Evolutionary conservation across 371 early-diverging fungal species (phyloP), one percentile per base, ranked within the genome.

Genomic region (Mortierella sp.): DNA sequence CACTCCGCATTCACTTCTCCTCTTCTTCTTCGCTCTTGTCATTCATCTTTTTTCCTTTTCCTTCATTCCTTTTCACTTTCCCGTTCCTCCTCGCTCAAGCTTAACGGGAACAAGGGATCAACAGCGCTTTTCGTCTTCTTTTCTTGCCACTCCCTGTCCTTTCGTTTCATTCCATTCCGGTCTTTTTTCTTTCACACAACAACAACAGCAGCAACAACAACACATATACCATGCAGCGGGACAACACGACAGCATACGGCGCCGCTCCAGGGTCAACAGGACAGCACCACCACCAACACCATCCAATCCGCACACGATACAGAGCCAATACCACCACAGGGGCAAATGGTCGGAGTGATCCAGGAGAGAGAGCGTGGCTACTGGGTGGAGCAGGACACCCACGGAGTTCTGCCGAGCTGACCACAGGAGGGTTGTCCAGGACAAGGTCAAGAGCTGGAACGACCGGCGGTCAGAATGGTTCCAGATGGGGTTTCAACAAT

Each of bases 271-370:
- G 50, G 16, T 14, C 50, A 16, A 14, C 50, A 16, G 50, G 16
- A 50, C 68, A 68, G 24, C 68, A 21, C 68, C 68, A 38, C 44
- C 42, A 68, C 38, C 42, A 38, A 19, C 42, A 10, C 44, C 68
- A 38, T 21, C 42, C 42, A 0, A 21, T 11, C 34, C 68, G 42
- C 44, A 68, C 68, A 21, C 68, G 68, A 8, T 68, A 68, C 44
- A 21, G 68, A 42, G 42, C 68, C 68, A 68, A 68, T 38, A 68
- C 68, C 24, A 68, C 68, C 24, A 42, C 68, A 68, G 68, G 24
- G 7, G 68, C 42, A 11, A 68, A 58, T 13, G n/a, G 24, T 68
- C 68, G 68, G 38, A 19, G 42, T 24, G 68, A 68, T 3, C 50
- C 11, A 42, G 68, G 68, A 9, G 68, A 68, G 68, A 19, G 68